Base-by-base conservation (phyloP, 805 yeast genomes). In the Zygoascus flipseniorum region DNA sequence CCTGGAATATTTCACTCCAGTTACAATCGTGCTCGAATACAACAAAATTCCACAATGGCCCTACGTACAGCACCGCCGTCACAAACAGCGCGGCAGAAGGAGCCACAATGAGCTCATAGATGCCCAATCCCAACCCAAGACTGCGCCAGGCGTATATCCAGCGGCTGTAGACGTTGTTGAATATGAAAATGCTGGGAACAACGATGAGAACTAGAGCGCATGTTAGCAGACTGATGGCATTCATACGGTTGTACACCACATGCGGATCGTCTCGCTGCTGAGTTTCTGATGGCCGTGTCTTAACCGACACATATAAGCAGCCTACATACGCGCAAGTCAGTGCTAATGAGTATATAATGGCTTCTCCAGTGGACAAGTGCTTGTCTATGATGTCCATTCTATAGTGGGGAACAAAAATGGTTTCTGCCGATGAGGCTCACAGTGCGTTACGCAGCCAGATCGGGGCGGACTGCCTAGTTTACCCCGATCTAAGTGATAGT, bases 61-160 rank as follows among this genome's bases (percentile, higher is more conserved):
- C 85, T 2, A 68, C 58, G 55, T 77, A 77, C 1, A 83, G 68
- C 0, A 72, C 64, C 1, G 63, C 52, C 1, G 79, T 72, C 8
- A 76, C 57, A 0, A 64, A 14, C 9, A 69, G 45, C 1, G 65
- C 61, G 19, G 58, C 56, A 0, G 55, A 1, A 2, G 59, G 54
- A 42, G 63, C 68, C 11, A 56, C 18, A 23, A 59, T 23, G n/a
- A 43, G 41, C 35, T 35, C 48, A 26, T 43, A 31, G 43, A 41
- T 10, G 20, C 43, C 47, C 18, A 43, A 31, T 20, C 47, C 19
- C 20, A 58, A 23, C n/a, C 54, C 52, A 23, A 54, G 51, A 5
- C 54, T 44, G 23, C 31, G 49, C 55, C 52, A 52, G 20, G 50
- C 57, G 20, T 43, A 52, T 41, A 47, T 54, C 54, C 57, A 52